Conservation (phyloP, 768 basidiomycete genomes). For the Boletus coccyginus region DNA sequence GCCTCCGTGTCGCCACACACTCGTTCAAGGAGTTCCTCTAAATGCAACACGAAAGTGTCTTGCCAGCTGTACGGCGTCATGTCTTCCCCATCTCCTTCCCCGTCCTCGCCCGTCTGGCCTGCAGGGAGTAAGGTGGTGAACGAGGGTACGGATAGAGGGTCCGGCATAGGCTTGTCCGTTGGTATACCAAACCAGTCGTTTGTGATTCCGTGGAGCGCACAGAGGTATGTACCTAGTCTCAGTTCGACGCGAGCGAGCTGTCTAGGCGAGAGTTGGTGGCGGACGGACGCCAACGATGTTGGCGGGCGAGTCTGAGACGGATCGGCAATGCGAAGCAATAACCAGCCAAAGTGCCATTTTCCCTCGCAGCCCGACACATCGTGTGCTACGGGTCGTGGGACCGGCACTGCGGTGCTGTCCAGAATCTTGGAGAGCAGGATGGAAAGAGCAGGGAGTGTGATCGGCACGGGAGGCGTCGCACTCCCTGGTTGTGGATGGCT, state of each 20-base stretch:
- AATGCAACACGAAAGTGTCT: conserved; percentile 59
- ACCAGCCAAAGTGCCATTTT: conserved; percentile 23
- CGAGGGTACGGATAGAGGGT: conserved; percentile 31
- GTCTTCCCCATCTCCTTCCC: conserved; percentile 21
- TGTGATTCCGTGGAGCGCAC: conserved; percentile 65
- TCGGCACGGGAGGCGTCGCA: conserved; percentile 1
- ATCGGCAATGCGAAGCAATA: conserved; percentile 36
- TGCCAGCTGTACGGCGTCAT: conserved; percentile 62
- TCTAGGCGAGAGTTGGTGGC: conserved; percentile 32
- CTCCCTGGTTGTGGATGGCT: conserved; percentile 8
- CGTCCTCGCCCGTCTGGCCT: conserved; percentile 2
- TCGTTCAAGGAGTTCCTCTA: conserved; percentile 55
- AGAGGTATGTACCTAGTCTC: conserved; percentile 58
- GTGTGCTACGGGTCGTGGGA: conserved; percentile 43
- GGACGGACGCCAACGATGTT: conserved; percentile 36
- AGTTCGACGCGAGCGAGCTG: conserved; percentile 52
- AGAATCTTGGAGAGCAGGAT: conserved; percentile 43
- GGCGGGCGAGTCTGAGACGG: conserved; percentile 32
- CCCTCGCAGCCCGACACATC: conserved; percentile 37
- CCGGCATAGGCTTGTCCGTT: conserved; percentile 15
- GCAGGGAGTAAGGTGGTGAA: conserved; percentile 9
- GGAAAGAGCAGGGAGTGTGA: conserved; percentile 37
- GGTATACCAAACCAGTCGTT: conserved; percentile 76
- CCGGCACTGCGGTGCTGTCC: conserved; percentile 47
- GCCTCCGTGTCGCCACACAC: conserved; percentile 32